phyloP scores from a whole-genome alignment of 2,329 filamentous ascomycete genomes.

The Calonectria hongkongensis region DNA sequence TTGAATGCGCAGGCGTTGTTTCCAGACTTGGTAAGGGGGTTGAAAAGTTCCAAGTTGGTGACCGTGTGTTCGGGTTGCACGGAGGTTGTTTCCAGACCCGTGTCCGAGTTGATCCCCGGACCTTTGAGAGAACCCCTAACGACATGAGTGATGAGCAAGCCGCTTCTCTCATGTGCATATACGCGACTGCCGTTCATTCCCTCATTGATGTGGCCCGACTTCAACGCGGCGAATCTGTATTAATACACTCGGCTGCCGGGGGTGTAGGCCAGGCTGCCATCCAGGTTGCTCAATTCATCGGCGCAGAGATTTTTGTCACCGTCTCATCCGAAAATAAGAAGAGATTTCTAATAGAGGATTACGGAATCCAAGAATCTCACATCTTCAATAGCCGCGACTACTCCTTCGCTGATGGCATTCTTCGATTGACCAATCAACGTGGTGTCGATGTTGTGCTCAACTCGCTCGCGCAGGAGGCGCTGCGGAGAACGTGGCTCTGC shows the following conservation, averaged over 20 bases:
- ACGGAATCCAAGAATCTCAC: constrained; percentile 10
- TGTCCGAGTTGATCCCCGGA: constrained; percentile 1
- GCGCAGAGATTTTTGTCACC: constrained; percentile 5
- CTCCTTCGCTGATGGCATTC: constrained; percentile 3
- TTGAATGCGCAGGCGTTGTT: constrained; percentile 13
- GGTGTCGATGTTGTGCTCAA: constrained; percentile 4
- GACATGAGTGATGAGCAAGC: constrained; percentile 2
- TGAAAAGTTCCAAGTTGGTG: constrained; percentile 6
- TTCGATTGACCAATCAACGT: constrained; percentile 1
- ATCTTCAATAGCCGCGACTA: constrained; percentile 10
- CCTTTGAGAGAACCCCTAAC: constrained; percentile 4
- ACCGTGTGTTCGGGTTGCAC: constrained; percentile 6
- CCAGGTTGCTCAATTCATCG: constrained; percentile 1
- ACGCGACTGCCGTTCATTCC: constrained; percentile 3
- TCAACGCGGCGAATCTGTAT: not conserved
- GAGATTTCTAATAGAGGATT: constrained; percentile 6
- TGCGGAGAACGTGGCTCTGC: not conserved
- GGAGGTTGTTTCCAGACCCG: not conserved
- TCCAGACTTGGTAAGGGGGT: not conserved
- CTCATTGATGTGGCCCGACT: not conserved
- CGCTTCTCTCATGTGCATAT: constrained; percentile 1
- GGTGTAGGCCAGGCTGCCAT: constrained; percentile 11
- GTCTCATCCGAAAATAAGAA: constrained; percentile 12
- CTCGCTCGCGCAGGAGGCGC: constrained; percentile 3
- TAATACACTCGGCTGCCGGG: not conserved